phyloP scores from a whole-genome alignment of 1,139 yeast genomes.

The Starmera stellimalicola region DNA sequence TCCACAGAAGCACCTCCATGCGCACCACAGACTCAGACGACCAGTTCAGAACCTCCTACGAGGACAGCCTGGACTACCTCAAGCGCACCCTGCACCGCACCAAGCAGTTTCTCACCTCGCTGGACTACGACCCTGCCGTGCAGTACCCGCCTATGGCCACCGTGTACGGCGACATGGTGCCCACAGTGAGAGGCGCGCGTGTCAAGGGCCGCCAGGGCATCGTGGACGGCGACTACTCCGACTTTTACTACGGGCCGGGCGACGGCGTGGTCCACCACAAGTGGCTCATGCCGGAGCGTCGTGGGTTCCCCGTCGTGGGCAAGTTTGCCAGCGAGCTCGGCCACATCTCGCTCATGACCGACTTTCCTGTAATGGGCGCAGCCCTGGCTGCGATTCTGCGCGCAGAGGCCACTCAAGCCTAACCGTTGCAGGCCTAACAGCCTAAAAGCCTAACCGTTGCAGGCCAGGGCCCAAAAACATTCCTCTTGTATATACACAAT shows the following conservation, averaged over 20 bases:
- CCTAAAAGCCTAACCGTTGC: too few species aligned
- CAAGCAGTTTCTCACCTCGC: conserved; percentile 45
- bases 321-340: conserved; percentile 59
- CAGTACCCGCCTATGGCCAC: conserved; percentile 77
- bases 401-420: too few species aligned
- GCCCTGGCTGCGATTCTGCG: conserved; percentile 55
- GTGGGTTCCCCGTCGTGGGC: conserved; percentile 63
- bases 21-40: not conserved
- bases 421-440: too few species aligned
- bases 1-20: conserved; percentile 7
- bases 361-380: conserved; percentile 58
- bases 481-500: too few species aligned
- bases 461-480: too few species aligned
- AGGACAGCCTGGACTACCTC: conserved; percentile 59
- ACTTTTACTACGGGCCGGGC: conserved; percentile 80
- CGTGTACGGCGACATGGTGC: conserved; percentile 72
- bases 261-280: conserved; percentile 86
- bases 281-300: conserved; percentile 69
- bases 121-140: conserved; percentile 38
- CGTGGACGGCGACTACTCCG: conserved; percentile 60
- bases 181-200: conserved; percentile 73
- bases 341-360: conserved; percentile 74
- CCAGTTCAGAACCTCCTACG: conserved; percentile 31
- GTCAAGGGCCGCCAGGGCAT: conserved; percentile 57
- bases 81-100: conserved; percentile 52